These are phyloP conservation scores for Hypoxylon sp. DNA, from an alignment of 2,329 filamentous ascomycete genomes.

Conservation along the genomic window DNA sequence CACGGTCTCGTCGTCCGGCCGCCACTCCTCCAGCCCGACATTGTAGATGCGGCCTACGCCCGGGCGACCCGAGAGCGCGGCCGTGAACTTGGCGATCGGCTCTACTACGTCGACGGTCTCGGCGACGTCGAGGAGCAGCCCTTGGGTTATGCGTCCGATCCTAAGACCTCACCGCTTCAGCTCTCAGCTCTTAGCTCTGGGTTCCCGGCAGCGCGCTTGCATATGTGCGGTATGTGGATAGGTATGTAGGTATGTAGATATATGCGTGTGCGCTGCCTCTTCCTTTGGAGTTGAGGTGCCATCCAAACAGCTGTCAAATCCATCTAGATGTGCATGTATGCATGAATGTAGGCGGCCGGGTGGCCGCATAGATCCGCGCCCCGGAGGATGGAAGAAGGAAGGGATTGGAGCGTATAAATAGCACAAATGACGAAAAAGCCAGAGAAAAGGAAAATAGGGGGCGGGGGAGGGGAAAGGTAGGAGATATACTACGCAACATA, in stretches of 20 bases:
- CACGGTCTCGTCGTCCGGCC: conserved; percentile 56
- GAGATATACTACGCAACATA: background rate
- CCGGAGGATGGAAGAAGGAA: background rate
- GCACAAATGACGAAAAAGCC: background rate
- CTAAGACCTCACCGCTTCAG: conserved; percentile 57
- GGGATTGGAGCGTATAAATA: conserved; percentile 6
- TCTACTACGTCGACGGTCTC: conserved; percentile 84
- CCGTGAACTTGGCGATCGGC: conserved; percentile 85
- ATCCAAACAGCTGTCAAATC: background rate
- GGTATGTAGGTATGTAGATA: background rate
- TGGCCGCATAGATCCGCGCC: background rate
- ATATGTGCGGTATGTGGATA: background rate
- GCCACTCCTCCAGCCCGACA: conserved; percentile 80
- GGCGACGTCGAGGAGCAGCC: conserved; percentile 79
- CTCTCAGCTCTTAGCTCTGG: background rate
- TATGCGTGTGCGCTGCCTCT: background rate
- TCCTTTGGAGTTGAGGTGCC: background rate
- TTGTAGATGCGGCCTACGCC: conserved; percentile 76
- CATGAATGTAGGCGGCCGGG: background rate
- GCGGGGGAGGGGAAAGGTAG: conserved; percentile 1
- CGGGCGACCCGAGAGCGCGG: conserved; percentile 66
- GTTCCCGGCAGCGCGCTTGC: background rate
- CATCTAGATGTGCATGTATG: background rate
- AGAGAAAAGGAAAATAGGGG: background rate
- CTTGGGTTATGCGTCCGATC: conserved; percentile 85